phyloP scores from a whole-genome alignment of 2,329 filamentous ascomycete genomes.

The Lecanicillium sp. region DNA sequence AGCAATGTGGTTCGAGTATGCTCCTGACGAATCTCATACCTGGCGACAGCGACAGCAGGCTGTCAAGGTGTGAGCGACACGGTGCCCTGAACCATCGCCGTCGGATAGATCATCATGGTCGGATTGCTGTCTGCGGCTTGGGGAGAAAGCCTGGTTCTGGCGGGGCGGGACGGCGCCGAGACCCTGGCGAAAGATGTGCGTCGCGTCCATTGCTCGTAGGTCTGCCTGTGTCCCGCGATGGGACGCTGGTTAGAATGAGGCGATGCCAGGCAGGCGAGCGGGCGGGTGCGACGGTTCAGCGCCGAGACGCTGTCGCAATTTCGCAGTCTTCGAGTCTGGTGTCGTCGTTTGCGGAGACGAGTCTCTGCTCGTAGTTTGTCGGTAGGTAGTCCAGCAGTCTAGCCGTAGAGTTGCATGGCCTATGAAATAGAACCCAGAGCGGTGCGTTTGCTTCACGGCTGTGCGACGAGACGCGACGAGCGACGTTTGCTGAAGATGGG shows the following conservation, averaged over 20 bases:
- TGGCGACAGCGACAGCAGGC: conserved; percentile 75
- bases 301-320: no score
- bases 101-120: conserved; percentile 36
- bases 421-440: no score
- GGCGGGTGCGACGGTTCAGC: not conserved
- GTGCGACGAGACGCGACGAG: no score
- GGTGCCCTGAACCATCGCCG: conserved; percentile 43
- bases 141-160: conserved; percentile 22
- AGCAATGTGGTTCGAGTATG: conserved; percentile 9
- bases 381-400: no score
- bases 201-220: conserved; percentile 43
- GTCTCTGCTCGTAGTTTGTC: no score
- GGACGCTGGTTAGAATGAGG: not conserved
- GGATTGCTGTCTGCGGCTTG: conserved; percentile 21
- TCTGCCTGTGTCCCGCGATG: not conserved
- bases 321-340: no score
- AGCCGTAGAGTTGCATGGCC: no score
- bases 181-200: conserved; percentile 52
- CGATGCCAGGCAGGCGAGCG: not conserved
- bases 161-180: conserved; percentile 37
- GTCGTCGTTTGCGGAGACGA: no score
- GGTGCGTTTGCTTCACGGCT: no score
- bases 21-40: conserved; percentile 37
- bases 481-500: no score
- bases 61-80: conserved; percentile 72